Conservation (phyloP, 2,329 filamentous ascomycete species). For the Aspergillus sp. region DNA sequence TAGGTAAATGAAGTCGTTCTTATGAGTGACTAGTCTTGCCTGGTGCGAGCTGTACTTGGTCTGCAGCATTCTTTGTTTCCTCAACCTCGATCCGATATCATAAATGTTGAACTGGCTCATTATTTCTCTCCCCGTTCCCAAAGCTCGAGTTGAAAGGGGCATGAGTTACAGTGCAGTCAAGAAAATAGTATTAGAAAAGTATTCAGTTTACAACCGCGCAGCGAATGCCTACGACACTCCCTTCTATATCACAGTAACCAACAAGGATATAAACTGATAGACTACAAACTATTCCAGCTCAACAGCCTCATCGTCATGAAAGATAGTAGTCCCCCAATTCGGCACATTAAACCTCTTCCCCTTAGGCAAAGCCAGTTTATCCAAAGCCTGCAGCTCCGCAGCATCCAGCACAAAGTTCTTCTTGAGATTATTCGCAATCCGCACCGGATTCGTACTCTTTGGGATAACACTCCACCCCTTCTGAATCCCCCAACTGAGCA, state of each 20-base stretch:
- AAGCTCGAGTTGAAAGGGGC: neutral
- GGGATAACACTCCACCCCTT: conserved; percentile 10
- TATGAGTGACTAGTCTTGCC: too few relatives aligned
- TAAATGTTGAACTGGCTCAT: neutral
- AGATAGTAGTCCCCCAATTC: conserved; percentile 1
- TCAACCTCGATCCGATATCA: neutral
- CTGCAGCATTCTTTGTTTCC: neutral
- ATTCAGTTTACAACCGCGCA: too few relatives aligned
- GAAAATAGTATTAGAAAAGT: too few relatives aligned
- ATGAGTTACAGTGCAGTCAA: neutral
- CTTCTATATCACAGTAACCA: too few relatives aligned
- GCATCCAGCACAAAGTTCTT: neutral
- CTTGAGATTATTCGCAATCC: conserved; percentile 3
- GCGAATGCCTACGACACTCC: too few relatives aligned
- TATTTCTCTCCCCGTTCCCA: neutral
- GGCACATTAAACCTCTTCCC: conserved; percentile 8
- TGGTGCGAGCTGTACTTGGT: conserved; percentile 1
- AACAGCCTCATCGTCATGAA: conserved; percentile 3
- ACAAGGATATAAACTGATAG: neutral
- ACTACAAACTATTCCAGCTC: neutral
- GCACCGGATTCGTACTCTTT: conserved; percentile 5
- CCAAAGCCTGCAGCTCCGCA: neutral
- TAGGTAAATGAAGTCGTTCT: neutral
- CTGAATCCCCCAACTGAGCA: conserved; percentile 6
- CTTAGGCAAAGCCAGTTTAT: neutral